Percentiles rank a stretch among this genome's conserved stretches.
Conservation (phyloP, 1,139 yeast genomes). For the Yamadazyma friedrichii region DNA sequence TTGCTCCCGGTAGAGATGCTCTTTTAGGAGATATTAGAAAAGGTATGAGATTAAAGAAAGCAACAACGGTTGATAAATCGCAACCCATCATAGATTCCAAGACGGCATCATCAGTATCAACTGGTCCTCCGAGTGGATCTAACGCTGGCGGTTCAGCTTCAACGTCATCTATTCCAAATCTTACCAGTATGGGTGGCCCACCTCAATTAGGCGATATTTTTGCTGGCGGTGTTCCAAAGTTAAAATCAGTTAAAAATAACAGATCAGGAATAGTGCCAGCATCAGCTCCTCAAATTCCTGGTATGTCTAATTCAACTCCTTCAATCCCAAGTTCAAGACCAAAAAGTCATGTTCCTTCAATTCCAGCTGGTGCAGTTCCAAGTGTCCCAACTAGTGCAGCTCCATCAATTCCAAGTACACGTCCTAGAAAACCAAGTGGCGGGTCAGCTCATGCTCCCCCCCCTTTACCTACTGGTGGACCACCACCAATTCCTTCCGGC, state of each 20-base stretch:
- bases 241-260: conserved; percentile 54
- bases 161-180: conserved; percentile 11
- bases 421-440: conserved; percentile 4
- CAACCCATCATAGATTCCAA: conserved; percentile 41
- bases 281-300: conserved; percentile 36
- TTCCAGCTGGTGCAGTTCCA: too few relatives aligned
- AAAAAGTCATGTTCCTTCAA: conserved; percentile 20
- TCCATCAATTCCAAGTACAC: conserved; percentile 8
- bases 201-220: conserved; percentile 77
- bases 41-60: conserved; percentile 73
- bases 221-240: conserved; percentile 85
- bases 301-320: conserved; percentile 22
- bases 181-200: conserved; percentile 17
- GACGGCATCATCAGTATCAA: conserved; percentile 11
- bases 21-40: conserved; percentile 82
- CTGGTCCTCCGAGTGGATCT: conserved; percentile 11
- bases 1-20: conserved; percentile 66
- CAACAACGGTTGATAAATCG: conserved; percentile 51
- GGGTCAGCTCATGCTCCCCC: conserved; percentile 8
- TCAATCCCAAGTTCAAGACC: conserved; percentile 29
- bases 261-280: conserved; percentile 43
- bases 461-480: conserved; percentile 9
- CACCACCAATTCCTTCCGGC: conserved; percentile 8
- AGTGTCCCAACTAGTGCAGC: conserved; percentile 23
- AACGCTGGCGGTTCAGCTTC: conserved; percentile 13